Conservation (phyloP, 1,139 yeast species). For the Lodderomyces beijingensis region DNA sequence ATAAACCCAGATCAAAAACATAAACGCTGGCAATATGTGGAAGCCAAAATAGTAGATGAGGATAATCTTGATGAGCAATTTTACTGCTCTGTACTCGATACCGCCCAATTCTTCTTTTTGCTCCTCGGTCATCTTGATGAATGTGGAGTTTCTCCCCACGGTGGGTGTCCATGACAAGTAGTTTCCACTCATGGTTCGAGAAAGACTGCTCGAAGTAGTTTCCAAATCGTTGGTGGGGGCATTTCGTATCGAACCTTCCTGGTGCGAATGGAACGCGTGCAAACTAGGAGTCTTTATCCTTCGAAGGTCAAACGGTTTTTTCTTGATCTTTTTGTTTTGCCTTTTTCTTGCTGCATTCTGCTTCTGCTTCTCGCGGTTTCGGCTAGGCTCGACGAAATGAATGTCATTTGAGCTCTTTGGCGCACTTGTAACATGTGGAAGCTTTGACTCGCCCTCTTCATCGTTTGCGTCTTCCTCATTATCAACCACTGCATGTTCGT, state of each 20-base stretch:
- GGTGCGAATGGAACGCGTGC: conserved; percentile 4
- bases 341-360: background rate
- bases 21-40: conserved; percentile 55
- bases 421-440: background rate
- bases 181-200: conserved; percentile 44
- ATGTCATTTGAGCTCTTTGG: background rate
- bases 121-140: conserved; percentile 71
- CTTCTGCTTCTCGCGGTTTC: background rate
- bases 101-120: conserved; percentile 97
- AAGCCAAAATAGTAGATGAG: conserved; percentile 70
- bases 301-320: conserved; percentile 9
- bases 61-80: conserved; percentile 66
- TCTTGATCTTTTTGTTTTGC: conserved; percentile 9
- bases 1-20: conserved; percentile 66
- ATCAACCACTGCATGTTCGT: conserved; percentile 15
- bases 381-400: background rate
- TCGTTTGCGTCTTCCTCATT: conserved; percentile 20
- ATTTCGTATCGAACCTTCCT: conserved; percentile 8
- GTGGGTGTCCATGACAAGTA: conserved; percentile 91
- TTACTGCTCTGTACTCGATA: conserved; percentile 88
- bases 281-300: conserved; percentile 11
- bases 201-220: conserved; percentile 9
- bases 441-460: conserved; percentile 16
- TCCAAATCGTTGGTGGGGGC: conserved; percentile 17
- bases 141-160: conserved; percentile 92